Base-by-base conservation (phyloP, 768 basidiomycete species). In the Auricularia cornea region DNA sequence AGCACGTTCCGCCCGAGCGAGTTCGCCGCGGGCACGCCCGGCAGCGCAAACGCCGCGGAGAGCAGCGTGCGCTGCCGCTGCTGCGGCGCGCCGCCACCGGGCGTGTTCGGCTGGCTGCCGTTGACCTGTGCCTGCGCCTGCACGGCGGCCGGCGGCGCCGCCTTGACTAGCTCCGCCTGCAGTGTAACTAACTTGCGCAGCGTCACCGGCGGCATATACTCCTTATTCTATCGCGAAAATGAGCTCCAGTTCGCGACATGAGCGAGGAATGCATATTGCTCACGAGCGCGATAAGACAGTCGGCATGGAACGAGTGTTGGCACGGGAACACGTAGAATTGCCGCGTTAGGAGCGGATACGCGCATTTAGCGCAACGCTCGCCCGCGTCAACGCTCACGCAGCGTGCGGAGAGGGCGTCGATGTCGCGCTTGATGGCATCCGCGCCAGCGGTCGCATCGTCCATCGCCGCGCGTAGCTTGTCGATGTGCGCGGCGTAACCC, bases 261-360 rank as follows among this genome's bases (percentile, higher is more conserved):
- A 18, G 44, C 44, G 23, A 1, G 11, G 11, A 14, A 54, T 48
- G 60, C 23, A 60, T 60, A 60, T 11, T 10, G 20, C 92, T 71
- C 70, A 98, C 97, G 83, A 97, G 79, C 30, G 88, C 86, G 72
- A 99, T 94, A 61, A 98, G 79, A 77, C 97, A 98, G 72, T 99
- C 96, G 5, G 94, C 94, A 76, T 98, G 97, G 84, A 98, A 98
- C 18, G 87, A 84, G 73, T 99, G 97, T 69, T 94, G 92, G 75
- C 97, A 98, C 52, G 97, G 97, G 77, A 99, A 99, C 57, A 96
- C 93, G 74, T 99, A 99, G 74, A 98, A 98, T 70, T 98, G 96
- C 67, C 96, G 80, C 28, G 86, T 89, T 61, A 98, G 75, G 60
- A 99, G 79, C 38, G 86, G 78, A 65, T 83, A 81, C 8, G 84